A percentile compares a stretch with the other conserved stretches of the same genome.
Evolutionary conservation across 108 stramenopile genomes (phyloP).

Genomic region (Skeletonema tropicum): DNA sequence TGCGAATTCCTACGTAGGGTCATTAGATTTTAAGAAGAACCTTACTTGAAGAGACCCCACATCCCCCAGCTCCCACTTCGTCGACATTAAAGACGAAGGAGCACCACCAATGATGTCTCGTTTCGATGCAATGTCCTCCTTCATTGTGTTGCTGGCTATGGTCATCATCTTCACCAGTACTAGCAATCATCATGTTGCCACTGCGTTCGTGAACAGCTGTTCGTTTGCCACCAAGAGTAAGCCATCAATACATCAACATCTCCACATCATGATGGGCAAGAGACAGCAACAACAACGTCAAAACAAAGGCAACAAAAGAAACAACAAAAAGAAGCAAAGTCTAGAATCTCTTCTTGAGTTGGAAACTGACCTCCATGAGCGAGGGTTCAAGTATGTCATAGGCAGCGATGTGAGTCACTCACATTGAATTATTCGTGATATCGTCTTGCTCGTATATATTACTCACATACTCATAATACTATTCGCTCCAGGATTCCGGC

Average conservation of each 20-base stretch:
- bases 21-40: too few relatives aligned
- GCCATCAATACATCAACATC: background rate
- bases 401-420: slow-evolving; percentile 62
- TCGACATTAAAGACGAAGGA: too few relatives aligned
- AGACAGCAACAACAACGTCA: background rate
- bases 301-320: background rate
- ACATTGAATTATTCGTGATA: background rate
- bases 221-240: background rate
- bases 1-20: too few relatives aligned
- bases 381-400: slow-evolving; percentile 57
- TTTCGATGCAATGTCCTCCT: background rate
- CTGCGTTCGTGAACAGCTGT: background rate
- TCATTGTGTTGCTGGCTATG: background rate
- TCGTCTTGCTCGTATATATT: background rate
- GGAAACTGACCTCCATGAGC: slow-evolving; percentile 33
- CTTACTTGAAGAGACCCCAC: too few relatives aligned
- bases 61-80: too few relatives aligned
- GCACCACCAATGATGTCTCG: background rate
- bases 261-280: background rate
- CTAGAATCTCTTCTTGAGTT: slow-evolving; percentile 32
- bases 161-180: background rate
- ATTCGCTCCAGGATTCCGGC: slow-evolving; percentile 45
- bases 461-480: background rate
- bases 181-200: background rate
- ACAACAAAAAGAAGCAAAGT: slow-evolving; percentile 30